Evolutionary conservation across 2,329 filamentous ascomycete species (phyloP).

Genomic region (Trichoderma sp.): DNA sequence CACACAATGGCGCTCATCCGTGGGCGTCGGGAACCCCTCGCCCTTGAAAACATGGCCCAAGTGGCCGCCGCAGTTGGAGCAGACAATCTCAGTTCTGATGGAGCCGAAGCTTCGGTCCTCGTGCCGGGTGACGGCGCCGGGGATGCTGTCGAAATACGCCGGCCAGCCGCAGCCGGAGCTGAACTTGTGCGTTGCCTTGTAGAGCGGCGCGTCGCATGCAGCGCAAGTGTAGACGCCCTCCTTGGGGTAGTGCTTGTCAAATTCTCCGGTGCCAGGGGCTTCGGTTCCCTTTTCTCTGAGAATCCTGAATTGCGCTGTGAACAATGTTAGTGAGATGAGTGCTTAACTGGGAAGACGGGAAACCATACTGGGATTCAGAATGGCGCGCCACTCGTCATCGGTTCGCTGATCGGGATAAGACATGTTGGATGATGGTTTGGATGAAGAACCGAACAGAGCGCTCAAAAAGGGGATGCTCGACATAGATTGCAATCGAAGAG

Average conservation of each 20-base stretch:
- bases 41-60: constrained; percentile 95
- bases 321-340: constrained; percentile 20
- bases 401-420: constrained; percentile 79
- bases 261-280: constrained; percentile 74
- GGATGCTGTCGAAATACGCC: constrained; percentile 94
- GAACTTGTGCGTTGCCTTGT: constrained; percentile 94
- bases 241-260: constrained; percentile 79
- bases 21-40: constrained; percentile 80
- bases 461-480: constrained; percentile 77
- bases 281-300: constrained; percentile 93
- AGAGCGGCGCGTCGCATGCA: constrained; percentile 83
- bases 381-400: constrained; percentile 84
- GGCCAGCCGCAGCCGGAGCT: constrained; percentile 96
- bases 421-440: constrained; percentile 53
- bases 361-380: constrained; percentile 61
- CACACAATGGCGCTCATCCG: constrained; percentile 95
- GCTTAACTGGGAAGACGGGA: background rate
- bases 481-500: constrained; percentile 58
- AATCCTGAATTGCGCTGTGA: constrained; percentile 88
- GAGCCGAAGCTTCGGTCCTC: constrained; percentile 78
- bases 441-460: constrained; percentile 68
- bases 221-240: constrained; percentile 84
- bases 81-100: constrained; percentile 89
- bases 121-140: constrained; percentile 82
- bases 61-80: constrained; percentile 91